Conservation (phyloP, 225 moss, liverwort and hornwort genomes). For the Bryum argenteum region DNA sequence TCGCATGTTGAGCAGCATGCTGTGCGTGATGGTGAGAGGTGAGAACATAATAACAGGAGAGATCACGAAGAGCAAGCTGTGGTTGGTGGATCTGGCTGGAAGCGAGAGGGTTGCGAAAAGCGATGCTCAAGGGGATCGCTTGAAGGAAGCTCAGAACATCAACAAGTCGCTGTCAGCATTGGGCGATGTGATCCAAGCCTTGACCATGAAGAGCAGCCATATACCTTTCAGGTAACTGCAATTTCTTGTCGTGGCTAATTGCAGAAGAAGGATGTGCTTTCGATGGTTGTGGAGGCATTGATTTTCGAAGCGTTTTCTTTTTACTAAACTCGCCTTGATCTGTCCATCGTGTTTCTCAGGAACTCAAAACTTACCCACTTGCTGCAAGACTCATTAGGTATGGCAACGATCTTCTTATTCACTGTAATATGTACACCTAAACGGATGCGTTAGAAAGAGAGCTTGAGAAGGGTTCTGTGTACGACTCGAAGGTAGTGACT, state of each 20-base stretch:
- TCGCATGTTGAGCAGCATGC: constrained; percentile 62
- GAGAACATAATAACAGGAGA: constrained; percentile 82
- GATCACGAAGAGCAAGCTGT: constrained; percentile 88
- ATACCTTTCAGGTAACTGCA: constrained; percentile 70
- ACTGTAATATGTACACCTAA: not conserved
- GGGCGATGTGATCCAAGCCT: constrained; percentile 98
- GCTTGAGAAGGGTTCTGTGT: too few relatives aligned
- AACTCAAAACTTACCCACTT: constrained; percentile 96
- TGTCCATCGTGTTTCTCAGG: constrained; percentile 44
- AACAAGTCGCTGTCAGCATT: constrained; percentile 98
- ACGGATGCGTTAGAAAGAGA: too few relatives aligned
- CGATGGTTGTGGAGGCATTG: too few relatives aligned
- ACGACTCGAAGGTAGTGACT: not conserved
- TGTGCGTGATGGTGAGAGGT: constrained; percentile 93
- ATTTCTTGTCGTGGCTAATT: not conserved
- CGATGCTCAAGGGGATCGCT: constrained; percentile 92
- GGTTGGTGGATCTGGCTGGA: constrained; percentile 96
- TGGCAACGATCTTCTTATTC: too few relatives aligned
- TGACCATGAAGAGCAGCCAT: constrained; percentile 95
- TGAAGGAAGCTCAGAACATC: constrained; percentile 94
- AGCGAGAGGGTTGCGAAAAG: constrained; percentile 98
- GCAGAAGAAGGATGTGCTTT: not conserved
- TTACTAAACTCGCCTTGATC: not conserved
- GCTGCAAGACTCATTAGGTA: constrained; percentile 93
- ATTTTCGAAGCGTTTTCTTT: accelerated